A percentile compares a stretch with the other conserved stretches of the same genome.
Evolutionary conservation across 768 basidiomycete genomes (phyloP).

Genomic region (Cyclocybe aegerita): DNA sequence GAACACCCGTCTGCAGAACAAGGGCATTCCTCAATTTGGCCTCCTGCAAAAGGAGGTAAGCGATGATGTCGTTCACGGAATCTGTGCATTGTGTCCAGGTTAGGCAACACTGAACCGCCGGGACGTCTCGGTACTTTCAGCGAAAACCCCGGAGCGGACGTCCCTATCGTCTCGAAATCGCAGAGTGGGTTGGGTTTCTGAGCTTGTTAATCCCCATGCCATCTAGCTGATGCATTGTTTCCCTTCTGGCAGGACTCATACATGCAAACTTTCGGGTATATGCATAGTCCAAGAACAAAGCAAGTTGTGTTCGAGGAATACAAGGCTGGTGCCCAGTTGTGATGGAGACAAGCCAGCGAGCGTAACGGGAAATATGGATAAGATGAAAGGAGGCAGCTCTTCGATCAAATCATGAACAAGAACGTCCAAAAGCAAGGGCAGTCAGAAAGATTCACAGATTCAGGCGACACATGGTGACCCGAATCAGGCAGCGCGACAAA

Average conservation of each 20-base stretch:
- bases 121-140: too few relatives aligned
- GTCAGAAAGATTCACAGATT: slow-evolving; percentile 16
- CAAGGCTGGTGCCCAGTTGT: slow-evolving; percentile 17
- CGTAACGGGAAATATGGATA: slow-evolving; percentile 9
- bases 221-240: too few relatives aligned
- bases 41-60: slow-evolving; percentile 9
- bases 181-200: too few relatives aligned
- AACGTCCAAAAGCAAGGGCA: slow-evolving; percentile 24
- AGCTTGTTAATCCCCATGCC: too few relatives aligned
- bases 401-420: slow-evolving; percentile 26
- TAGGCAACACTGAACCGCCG: too few relatives aligned
- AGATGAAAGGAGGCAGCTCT: slow-evolving; percentile 8
- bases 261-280: background rate
- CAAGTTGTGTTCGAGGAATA: slow-evolving; percentile 18
- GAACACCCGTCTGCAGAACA: slow-evolving; percentile 26
- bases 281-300: slow-evolving; percentile 1
- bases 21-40: slow-evolving; percentile 22
- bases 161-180: background rate
- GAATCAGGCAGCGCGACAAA: slow-evolving; percentile 34
- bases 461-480: slow-evolving; percentile 17
- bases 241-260: too few relatives aligned
- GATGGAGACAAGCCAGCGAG: slow-evolving; percentile 22
- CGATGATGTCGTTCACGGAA: background rate
- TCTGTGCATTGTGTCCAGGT: too few relatives aligned
- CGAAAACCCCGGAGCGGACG: background rate